Evolutionary conservation across 495 filamentous ascomycete species (phyloP).

Genomic region (Neurospora sp.): DNA sequence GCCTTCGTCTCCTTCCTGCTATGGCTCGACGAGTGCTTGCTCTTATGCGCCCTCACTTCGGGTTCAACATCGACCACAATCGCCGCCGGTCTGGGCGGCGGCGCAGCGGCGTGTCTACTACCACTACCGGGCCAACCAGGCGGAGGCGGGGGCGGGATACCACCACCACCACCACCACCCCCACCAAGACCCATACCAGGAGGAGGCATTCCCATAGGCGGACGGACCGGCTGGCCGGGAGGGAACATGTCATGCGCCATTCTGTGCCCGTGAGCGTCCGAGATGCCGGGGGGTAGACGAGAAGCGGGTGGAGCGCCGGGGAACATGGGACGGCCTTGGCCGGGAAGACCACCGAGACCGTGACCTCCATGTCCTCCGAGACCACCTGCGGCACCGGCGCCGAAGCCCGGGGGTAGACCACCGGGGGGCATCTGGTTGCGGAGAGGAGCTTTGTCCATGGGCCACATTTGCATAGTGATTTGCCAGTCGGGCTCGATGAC

Average conservation of each 20-base stretch:
- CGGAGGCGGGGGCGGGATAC: background rate
- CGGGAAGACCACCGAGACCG: background rate
- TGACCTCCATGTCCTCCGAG: background rate
- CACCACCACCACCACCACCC: background rate
- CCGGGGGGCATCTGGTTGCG: conserved; percentile 10
- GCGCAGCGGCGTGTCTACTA: background rate
- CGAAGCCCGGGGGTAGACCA: conserved; percentile 4
- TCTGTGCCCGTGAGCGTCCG: background rate
- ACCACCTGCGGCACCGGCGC: background rate
- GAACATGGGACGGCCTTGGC: background rate
- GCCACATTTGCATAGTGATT: conserved; percentile 97
- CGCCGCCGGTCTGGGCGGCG: background rate
- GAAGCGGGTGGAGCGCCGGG: background rate
- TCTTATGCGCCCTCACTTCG: background rate
- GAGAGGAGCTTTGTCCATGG: conserved; percentile 45
- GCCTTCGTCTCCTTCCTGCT: conserved; percentile 9
- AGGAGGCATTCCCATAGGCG: background rate
- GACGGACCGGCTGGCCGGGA: background rate
- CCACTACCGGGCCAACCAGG: background rate
- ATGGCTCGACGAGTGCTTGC: background rate
- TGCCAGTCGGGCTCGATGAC: conserved; percentile 79
- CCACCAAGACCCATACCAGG: background rate
- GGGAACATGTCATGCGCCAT: background rate
- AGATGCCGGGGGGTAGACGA: background rate
- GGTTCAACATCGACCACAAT: conserved; percentile 2